Base-by-base conservation (phyloP, 805 yeast genomes). In the Spathaspora sp. region DNA sequence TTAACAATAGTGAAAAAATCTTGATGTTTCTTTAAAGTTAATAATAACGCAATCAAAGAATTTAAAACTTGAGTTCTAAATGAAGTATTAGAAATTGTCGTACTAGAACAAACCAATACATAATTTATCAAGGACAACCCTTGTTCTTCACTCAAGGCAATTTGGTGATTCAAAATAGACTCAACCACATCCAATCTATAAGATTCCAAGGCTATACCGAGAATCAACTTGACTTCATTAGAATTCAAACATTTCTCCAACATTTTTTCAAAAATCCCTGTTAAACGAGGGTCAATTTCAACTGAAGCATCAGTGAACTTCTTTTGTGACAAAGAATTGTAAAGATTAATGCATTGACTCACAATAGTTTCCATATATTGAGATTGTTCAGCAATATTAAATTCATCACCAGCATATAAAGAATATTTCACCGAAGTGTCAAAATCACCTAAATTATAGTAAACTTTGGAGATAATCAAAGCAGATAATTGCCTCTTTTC, bases 331-430 rank as follows among this genome's bases (percentile, higher is more conserved):
- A 79, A 75, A 42, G 75, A 69, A 55, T 87, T 87, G 68, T 94
- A 94, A 57, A 82, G 81, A 63, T 87, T 90, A 67, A 94, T 88
- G 68, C 97, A 90, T 66, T 92, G 89, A 23, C 97, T 88, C 26
- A 94, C 94, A 60, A 94, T 88, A 2, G 98, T 93, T 71, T 94
- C 96, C 54, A 87, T 87, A 70, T 81, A 94, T 70, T 93, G 96
- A n/a, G 89, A 80, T 54, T 80, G 76, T 60, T 87, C 90, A 53
- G 82, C 75, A 48, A 91, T 74, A 67, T 92, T 80, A 66, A 94
- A 91, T 62, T 81, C 83, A 26, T 82, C 78, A 29, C 89, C 97
- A 18, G 98, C 93, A 31, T 83, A 85, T 44, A 94, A 78, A 2
- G 97, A 93, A 66, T 84, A 94, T 65, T 83, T 87, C 55, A 94